These are phyloP conservation scores for Yamadazyma laniorum DNA, from an alignment of 805 yeast genomes.

Conservation along the genomic window DNA sequence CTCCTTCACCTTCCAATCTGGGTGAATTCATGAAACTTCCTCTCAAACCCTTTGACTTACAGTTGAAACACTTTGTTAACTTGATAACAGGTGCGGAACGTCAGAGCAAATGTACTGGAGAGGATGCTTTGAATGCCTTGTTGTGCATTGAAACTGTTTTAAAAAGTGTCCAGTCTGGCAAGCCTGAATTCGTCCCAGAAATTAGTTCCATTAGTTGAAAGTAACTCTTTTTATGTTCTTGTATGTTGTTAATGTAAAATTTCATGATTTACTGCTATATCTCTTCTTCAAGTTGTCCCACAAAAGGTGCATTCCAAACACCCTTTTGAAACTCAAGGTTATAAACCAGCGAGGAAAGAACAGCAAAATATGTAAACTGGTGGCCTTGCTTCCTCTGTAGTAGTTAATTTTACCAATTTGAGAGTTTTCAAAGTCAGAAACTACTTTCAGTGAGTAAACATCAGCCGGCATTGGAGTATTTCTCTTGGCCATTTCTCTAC, in stretches of 20 bases:
- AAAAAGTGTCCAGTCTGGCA: slow-evolving; percentile 30
- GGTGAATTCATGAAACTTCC: slow-evolving; percentile 13
- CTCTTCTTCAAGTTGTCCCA: slow-evolving; percentile 18
- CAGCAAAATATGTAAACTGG: slow-evolving; percentile 29
- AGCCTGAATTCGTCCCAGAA: slow-evolving; percentile 18
- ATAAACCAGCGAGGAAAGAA: slow-evolving; percentile 48
- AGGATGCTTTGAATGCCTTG: slow-evolving; percentile 37
- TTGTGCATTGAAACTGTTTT: slow-evolving; percentile 40
- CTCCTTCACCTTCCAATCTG: slow-evolving; percentile 13
- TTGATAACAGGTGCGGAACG: slow-evolving; percentile 25
- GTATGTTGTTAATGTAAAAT: no score
- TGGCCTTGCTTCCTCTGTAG: slow-evolving; percentile 55
- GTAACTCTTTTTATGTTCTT: no score
- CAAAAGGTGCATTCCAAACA: slow-evolving; percentile 29
- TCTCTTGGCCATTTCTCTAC: slow-evolving; percentile 59
- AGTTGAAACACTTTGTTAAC: slow-evolving; percentile 37
- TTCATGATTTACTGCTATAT: background rate
- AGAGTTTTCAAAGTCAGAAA: slow-evolving; percentile 44
- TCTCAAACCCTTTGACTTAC: slow-evolving; percentile 35
- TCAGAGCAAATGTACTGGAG: slow-evolving; percentile 30
- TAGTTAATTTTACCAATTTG: slow-evolving; percentile 40
- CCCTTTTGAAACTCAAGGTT: slow-evolving; percentile 39
- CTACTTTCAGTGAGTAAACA: slow-evolving; percentile 54
- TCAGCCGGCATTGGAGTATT: slow-evolving; percentile 60
- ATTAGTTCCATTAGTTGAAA: background rate